Conservation (phyloP, 192 early-diverging fungal genomes). For the Podila epicladia region DNA sequence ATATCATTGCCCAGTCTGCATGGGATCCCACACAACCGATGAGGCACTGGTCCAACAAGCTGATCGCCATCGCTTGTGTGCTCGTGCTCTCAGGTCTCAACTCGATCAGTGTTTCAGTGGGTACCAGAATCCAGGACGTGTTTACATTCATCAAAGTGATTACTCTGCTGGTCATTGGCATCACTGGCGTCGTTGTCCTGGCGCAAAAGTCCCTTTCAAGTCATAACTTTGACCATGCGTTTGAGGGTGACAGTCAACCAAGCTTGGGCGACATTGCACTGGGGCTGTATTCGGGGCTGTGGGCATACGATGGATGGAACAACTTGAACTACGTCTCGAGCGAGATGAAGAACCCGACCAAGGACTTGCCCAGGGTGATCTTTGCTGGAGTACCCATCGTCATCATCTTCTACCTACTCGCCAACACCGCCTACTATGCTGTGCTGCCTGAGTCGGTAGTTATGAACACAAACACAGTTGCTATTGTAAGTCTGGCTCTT, state of each 20-base stretch:
- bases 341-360: slow-evolving; percentile 85
- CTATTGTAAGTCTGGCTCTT: slow-evolving; percentile 45
- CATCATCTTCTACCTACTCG: slow-evolving; percentile 78
- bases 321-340: slow-evolving; percentile 85
- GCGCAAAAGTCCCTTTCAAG: slow-evolving; percentile 62
- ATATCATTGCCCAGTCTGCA: slow-evolving; percentile 69
- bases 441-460: slow-evolving; percentile 78
- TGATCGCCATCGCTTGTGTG: slow-evolving; percentile 69
- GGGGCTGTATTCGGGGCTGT: slow-evolving; percentile 75
- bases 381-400: slow-evolving; percentile 78
- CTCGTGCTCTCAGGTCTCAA: slow-evolving; percentile 71
- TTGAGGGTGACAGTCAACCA: slow-evolving; percentile 61
- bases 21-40: slow-evolving; percentile 51
- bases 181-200: slow-evolving; percentile 73
- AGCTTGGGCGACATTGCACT: slow-evolving; percentile 75
- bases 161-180: slow-evolving; percentile 70
- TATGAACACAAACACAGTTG: slow-evolving; percentile 70
- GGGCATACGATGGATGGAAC: slow-evolving; percentile 75
- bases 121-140: slow-evolving; percentile 75
- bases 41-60: slow-evolving; percentile 56
- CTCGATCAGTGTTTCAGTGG: slow-evolving; percentile 68
- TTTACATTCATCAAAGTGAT: slow-evolving; percentile 80
- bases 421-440: slow-evolving; percentile 85
- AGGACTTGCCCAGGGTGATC: slow-evolving; percentile 83
- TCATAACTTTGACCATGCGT: slow-evolving; percentile 69